phyloP scores from a whole-genome alignment of 106 monocot species.

The Acorus gramineus region DNA sequence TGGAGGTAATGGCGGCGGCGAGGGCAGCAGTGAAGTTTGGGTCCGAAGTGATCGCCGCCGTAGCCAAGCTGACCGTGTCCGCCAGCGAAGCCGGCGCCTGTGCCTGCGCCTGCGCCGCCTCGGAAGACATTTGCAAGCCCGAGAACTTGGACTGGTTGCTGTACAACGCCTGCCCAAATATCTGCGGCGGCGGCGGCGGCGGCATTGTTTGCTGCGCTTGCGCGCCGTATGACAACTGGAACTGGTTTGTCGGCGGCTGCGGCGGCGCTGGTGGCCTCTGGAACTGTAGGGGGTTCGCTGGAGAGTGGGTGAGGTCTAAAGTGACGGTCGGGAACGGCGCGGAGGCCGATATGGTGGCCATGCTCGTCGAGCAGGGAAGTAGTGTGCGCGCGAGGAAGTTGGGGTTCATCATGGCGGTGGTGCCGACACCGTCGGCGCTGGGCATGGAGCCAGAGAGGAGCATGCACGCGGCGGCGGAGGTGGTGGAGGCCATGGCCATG shows the following conservation, averaged over 20 bases:
- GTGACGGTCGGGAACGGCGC: conserved; percentile 93
- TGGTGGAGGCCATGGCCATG: conserved; percentile 68
- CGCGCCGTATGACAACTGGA: not conserved
- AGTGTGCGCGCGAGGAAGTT: conserved; percentile 49
- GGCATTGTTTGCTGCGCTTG: not conserved
- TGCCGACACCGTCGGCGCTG: conserved; percentile 35
- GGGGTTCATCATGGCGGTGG: conserved; percentile 31
- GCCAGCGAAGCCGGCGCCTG: conserved; percentile 10
- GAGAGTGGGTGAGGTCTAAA: conserved; percentile 57
- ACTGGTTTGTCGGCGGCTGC: conserved; percentile 3
- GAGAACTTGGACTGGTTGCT: conserved; percentile 62
- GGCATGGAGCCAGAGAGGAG: conserved; percentile 62
- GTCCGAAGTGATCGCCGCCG: conserved; percentile 48
- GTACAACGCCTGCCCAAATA: conserved; percentile 35
- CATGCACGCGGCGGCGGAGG: conserved; percentile 57
- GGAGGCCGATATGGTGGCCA: conserved; percentile 88
- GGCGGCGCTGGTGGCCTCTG: conserved; percentile 20
- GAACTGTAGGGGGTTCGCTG: conserved; percentile 26
- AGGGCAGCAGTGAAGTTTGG: conserved; percentile 62
- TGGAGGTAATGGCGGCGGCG: conserved; percentile 59
- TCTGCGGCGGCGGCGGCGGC: conserved; percentile 11
- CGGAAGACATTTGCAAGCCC: conserved; percentile 50
- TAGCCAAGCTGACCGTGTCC: conserved; percentile 37
- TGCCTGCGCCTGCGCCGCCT: not conserved
- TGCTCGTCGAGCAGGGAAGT: conserved; percentile 60